These are phyloP conservation scores for Lotmaria passim DNA, from an alignment of 208 protist genomes.

Conservation along the genomic window DNA sequence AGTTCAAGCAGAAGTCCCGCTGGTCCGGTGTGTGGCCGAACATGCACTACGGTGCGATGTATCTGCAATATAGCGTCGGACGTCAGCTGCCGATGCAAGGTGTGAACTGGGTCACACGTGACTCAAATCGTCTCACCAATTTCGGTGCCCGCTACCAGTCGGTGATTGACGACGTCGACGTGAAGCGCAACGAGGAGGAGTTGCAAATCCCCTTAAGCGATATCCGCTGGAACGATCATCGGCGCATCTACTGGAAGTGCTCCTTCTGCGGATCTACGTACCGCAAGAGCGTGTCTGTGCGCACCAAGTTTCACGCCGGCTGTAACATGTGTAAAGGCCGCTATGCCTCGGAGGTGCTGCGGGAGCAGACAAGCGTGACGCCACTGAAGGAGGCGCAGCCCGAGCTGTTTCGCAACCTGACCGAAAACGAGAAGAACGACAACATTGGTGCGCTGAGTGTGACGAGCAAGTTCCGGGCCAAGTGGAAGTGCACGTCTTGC, in stretches of 20 bases:
- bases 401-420: slow-evolving; percentile 55
- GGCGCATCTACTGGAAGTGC: slow-evolving; percentile 86
- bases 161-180: slow-evolving; percentile 82
- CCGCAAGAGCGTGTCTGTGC: slow-evolving; percentile 83
- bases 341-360: slow-evolving; percentile 77
- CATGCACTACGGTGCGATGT: slow-evolving; percentile 91
- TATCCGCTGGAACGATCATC: slow-evolving; percentile 88
- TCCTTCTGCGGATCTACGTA: slow-evolving; percentile 78
- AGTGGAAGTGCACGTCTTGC: slow-evolving; percentile 78
- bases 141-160: slow-evolving; percentile 73
- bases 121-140: slow-evolving; percentile 83
- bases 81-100: slow-evolving; percentile 83
- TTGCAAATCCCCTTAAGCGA: slow-evolving; percentile 71
- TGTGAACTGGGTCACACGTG: slow-evolving; percentile 88
- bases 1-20: slow-evolving; percentile 93
- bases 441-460: slow-evolving; percentile 59
- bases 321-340: slow-evolving; percentile 77
- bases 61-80: slow-evolving; percentile 79
- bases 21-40: slow-evolving; percentile 90
- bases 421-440: slow-evolving; percentile 45
- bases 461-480: slow-evolving; percentile 77
- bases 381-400: slow-evolving; percentile 39
- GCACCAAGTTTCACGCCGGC: slow-evolving; percentile 82
- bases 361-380: slow-evolving; percentile 42
- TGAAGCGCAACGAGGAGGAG: slow-evolving; percentile 81